Base-by-base conservation (phyloP, 768 basidiomycete genomes). In the Suillus lakei region DNA sequence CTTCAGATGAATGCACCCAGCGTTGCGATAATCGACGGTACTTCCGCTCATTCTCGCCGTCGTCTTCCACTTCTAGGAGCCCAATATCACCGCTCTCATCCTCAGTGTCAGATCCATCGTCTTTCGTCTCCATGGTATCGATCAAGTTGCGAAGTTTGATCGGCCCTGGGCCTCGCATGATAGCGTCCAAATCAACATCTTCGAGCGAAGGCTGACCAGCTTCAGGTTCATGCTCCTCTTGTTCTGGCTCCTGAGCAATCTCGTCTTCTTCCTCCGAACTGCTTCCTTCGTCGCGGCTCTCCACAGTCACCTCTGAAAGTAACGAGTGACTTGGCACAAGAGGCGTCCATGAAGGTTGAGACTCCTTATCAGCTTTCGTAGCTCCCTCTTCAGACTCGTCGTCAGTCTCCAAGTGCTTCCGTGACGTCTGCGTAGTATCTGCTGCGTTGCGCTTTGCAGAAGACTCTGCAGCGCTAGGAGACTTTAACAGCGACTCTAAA, bases 61-160 rank as follows among this genome's bases (percentile, higher is more conserved):
- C 65, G 26, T 83, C 81, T 32, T 83, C 83, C 26, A 59, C 58
- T 26, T 82, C 79, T 18, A 79, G 78, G 43, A 18, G 80, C 78
- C 18, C 77, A 80, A 55, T 82, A 80, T 62, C 78, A 18, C 78
- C 80, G 44, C 82, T 83, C 63, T 79, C 78, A 15, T 80, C 78
- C 10, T 77, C 73, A 3, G 58, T 30, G 21, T 82, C 75, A 48
- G 83, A 76, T 13, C 76, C 74, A 41, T 71, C 75, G 3, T 74
- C 72, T 12, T 73, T 55, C 15, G 67, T 79, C 71, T 67, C 67
- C 60, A 77, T 67, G 59, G 62, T 75, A 28, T 76, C 75, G 2
- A 80, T 63, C 28, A 79, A 68, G n/a, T 75, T 68, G 67, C 26
- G 26, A 73, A 53, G 34, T 62, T 73, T 50, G 23, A 54, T 65